These are phyloP conservation scores for Leptomonas seymouri DNA, from an alignment of 208 protist genomes.

Conservation along the genomic window DNA sequence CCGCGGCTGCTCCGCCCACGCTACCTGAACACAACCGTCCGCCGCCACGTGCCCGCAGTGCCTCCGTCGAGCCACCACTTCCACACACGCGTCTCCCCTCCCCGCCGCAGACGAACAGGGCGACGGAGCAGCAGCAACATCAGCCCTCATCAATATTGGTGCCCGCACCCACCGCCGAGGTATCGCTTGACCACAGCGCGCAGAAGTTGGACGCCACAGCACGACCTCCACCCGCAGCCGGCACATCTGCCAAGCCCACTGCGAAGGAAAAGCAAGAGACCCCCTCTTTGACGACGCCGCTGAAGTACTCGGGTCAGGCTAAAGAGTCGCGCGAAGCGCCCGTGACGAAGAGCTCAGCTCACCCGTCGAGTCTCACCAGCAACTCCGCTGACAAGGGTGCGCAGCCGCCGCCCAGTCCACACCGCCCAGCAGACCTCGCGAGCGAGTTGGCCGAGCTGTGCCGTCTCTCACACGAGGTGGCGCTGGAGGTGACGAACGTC, in stretches of 20 bases:
- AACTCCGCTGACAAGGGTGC: background rate
- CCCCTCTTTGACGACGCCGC: conserved; percentile 7
- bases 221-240: background rate
- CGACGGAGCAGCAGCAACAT: background rate
- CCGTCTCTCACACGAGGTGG: conserved; percentile 18
- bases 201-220: background rate
- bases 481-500: conserved; percentile 16
- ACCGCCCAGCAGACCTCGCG: background rate
- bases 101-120: background rate
- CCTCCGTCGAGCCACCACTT: conserved; percentile 5
- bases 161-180: background rate
- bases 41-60: conserved; percentile 23
- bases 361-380: conserved; percentile 8
- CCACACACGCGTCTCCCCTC: background rate
- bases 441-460: conserved; percentile 9
- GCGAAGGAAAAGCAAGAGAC: background rate
- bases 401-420: background rate
- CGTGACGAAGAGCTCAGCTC: too few species aligned
- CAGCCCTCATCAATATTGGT: background rate
- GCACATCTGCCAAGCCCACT: background rate
- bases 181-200: background rate
- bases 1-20: conserved; percentile 1
- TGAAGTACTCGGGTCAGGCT: conserved; percentile 9
- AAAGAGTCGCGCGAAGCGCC: background rate
- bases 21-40: conserved; percentile 22